Evolutionary conservation across 2,329 filamentous ascomycete genomes (phyloP), one percentile per base, ranked within the genome.

Genomic region (Arthrobotrys iridis): DNA sequence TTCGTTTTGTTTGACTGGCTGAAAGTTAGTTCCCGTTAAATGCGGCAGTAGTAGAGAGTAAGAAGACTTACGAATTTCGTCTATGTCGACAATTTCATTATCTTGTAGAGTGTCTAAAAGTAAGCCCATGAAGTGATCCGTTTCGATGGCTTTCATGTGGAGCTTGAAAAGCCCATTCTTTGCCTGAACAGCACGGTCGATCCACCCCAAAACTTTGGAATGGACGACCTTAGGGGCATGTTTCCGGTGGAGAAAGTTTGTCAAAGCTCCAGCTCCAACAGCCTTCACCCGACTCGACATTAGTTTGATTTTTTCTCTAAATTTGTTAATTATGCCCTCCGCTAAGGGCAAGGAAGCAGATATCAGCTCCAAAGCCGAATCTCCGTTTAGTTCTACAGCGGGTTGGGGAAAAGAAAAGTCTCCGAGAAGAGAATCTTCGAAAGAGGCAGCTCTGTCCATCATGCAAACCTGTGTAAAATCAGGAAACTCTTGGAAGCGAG

Each of bases 241-340:
- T 1, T 33, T 4, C 3, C 24, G 33, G 4, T 26, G 18, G 2
- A 60, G 28, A n/a, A 37, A 60, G 35, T 28, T 50, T 2, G 65
- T 68, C 13, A 68, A 48, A 13, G 52, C 28, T 3, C 65, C 55
- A 10, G 43, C 41, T 5, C 65, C 65, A 2, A 68, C 41, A 37
- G 55, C 52, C 18, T 60, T 68, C 8, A 68, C 65, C 1, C 65
- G 65, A 15, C 30, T 60, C 0, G 65, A 68, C 46, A 52, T 52
- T 8, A 30, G n/a, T 2, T 4, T 22, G 8, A 68, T 52, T 6
- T 18, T n/a, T n/a, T 41, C 11, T 5, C 52, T 60, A 22, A 52
- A 33, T 7, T 24, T 15, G 11, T 52, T 20, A 3, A 68, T 30
- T 2, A 68, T 52, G 1, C 10, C 41, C 4, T 50, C 30, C 4